Evolutionary conservation across 2,329 filamentous ascomycete genomes (phyloP).

Genomic region (Ascocoryne sarcoides): DNA sequence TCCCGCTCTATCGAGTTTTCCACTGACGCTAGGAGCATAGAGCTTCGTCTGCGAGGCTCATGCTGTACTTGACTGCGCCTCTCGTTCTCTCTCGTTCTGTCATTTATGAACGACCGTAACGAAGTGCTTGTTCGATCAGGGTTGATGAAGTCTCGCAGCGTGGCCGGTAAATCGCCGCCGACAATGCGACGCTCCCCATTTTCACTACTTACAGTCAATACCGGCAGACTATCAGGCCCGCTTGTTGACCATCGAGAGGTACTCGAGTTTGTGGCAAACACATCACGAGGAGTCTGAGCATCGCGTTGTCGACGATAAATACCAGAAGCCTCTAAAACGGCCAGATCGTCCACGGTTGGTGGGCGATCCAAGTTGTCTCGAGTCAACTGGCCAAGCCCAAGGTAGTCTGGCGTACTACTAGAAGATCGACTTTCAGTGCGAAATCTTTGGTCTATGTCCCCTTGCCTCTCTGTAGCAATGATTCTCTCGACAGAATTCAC

Average conservation of each 20-base stretch:
- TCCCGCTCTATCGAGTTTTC: constrained; percentile 19
- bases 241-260: no score
- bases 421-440: constrained; percentile 11
- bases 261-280: constrained; percentile 2
- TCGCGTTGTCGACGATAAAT: constrained; percentile 39
- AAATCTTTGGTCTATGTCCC: constrained; percentile 24
- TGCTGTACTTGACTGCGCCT: constrained; percentile 16
- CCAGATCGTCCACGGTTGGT: constrained; percentile 44
- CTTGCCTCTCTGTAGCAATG: constrained; percentile 17
- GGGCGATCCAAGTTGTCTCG: constrained; percentile 33
- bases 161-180: constrained; percentile 16
- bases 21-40: constrained; percentile 21
- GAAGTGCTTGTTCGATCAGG: constrained; percentile 24
- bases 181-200: constrained; percentile 12
- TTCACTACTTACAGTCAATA: constrained; percentile 12
- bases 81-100: constrained; percentile 28
- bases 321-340: constrained; percentile 48
- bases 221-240: no score
- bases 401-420: constrained; percentile 26
- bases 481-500: constrained; percentile 38
- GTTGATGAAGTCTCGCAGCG: constrained; percentile 26
- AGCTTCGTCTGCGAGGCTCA: constrained; percentile 20
- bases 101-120: constrained; percentile 27
- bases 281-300: constrained; percentile 18
- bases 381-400: constrained; percentile 19